Base-by-base conservation (phyloP, 192 early-diverging fungal genomes). In the Backusella morwellensis region DNA sequence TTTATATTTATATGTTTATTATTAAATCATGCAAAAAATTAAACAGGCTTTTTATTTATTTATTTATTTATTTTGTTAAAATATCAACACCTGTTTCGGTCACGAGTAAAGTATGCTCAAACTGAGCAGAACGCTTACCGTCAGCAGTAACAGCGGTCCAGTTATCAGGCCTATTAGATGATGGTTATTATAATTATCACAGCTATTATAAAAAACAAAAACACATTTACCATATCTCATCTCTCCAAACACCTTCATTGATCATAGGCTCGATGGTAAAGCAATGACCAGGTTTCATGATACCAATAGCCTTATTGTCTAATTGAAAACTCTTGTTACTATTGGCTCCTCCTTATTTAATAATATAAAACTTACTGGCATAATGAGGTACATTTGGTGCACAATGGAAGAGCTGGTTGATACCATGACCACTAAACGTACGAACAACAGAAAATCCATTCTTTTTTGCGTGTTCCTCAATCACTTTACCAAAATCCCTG, bases 231-330 rank as follows among this genome's bases (percentile, higher is more conserved):
- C 92, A 94, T 11, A 89, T 86, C 71, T 86, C 84, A 50, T 95
- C 92, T 32, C 86, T 75, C 80, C 82, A 90, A 29, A 77, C 82
- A 44, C 97, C 97, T 74, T 95, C 95, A 75, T 92, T 93, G 83
- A 99, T 98, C 97, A 98, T 98, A 7, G 97, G 98, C 83, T 99
- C 98, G 75, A 99, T 99, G 6, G 98, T 99, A 74, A 99, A 99
- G 40, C 92, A 88, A 78, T 98, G 96, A 8, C 98, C 98, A 35
- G 93, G 88, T 85, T 96, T 97, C 91, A 98, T 95, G 4, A 95
- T 89, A 32, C 98, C 98, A 67, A 98, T 90, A 0, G 97, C 95
- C 89, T 98, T 98, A 84, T 98, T 98, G 66, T 92, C 84, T 85
- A 67, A 32, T 56, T 14, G 17, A 47, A 59, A 67, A 67, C 54